phyloP scores from a whole-genome alignment of 495 filamentous ascomycete species.

The Xylaria curta region DNA sequence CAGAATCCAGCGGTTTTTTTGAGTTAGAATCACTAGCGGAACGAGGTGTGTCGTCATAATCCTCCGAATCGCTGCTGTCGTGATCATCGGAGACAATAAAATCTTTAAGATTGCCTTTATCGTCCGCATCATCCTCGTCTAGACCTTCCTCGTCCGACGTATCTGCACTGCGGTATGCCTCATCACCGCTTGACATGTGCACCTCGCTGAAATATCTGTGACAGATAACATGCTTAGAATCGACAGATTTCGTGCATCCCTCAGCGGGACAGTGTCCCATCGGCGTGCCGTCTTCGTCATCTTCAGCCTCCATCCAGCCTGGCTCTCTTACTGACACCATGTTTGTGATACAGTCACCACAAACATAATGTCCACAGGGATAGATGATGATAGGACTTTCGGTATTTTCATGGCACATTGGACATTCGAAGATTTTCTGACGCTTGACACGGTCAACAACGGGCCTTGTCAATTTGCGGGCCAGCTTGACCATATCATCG shows the following conservation, averaged over 20 bases:
- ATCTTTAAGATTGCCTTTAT: conserved; percentile 57
- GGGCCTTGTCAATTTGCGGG: conserved; percentile 62
- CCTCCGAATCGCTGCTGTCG: conserved; percentile 42
- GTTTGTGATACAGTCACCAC: conserved; percentile 77
- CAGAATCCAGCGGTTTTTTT: background rate
- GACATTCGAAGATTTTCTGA: conserved; percentile 67
- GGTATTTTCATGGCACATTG: conserved; percentile 80
- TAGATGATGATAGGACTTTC: conserved; percentile 79
- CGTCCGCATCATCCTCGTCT: conserved; percentile 49
- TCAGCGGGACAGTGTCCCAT: conserved; percentile 65
- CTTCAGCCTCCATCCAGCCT: conserved; percentile 57
- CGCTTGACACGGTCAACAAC: conserved; percentile 74
- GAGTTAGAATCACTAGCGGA: background rate
- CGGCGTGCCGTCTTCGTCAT: conserved; percentile 37
- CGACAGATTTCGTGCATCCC: conserved; percentile 67
- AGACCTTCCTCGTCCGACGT: conserved; percentile 41
- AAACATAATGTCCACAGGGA: conserved; percentile 86
- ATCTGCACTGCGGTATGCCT: conserved; percentile 39
- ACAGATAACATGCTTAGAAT: conserved; percentile 73
- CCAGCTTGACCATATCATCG: conserved; percentile 68
- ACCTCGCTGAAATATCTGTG: conserved; percentile 76
- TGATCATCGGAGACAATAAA: conserved; percentile 65
- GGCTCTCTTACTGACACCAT: conserved; percentile 69
- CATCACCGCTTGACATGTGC: conserved; percentile 61
- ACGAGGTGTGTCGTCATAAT: background rate